Conservation (phyloP, 768 basidiomycete genomes). For the Suillus variegatus region DNA sequence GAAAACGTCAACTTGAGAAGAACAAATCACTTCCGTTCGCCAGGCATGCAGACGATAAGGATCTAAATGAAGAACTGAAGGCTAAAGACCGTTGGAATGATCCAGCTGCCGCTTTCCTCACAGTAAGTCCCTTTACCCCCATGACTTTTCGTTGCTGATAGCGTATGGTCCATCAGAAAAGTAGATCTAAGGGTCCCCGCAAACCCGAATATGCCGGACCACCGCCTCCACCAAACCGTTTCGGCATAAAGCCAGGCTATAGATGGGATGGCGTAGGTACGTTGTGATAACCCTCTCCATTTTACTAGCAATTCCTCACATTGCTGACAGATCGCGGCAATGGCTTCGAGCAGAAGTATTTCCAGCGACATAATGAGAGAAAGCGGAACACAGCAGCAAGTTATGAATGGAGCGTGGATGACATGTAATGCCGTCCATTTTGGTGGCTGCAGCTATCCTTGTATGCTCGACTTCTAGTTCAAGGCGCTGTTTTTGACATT, state of each 20-base stretch:
- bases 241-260: constrained; percentile 92
- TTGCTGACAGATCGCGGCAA: constrained; percentile 73
- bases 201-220: constrained; percentile 88
- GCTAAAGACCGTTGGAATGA: constrained; percentile 92
- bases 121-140: constrained; percentile 48
- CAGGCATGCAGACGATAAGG: constrained; percentile 77
- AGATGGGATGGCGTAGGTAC: constrained; percentile 98
- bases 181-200: constrained; percentile 69
- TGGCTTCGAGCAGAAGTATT: constrained; percentile 92
- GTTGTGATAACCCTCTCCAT: constrained; percentile 23
- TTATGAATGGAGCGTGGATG: constrained; percentile 87
- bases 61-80: constrained; percentile 83
- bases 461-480: constrained; percentile 1
- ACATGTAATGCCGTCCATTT: constrained; percentile 62
- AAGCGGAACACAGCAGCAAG: constrained; percentile 71
- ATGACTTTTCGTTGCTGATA: constrained; percentile 1
- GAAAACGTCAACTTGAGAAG: constrained; percentile 64
- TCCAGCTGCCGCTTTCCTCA: constrained; percentile 93
- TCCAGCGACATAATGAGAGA: constrained; percentile 79
- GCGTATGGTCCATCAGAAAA: constrained; percentile 54
- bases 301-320: constrained; percentile 6
- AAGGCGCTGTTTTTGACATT: not conserved
- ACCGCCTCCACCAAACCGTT: constrained; percentile 90
- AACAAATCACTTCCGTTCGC: constrained; percentile 69
- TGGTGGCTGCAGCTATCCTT: not conserved